A percentile compares a stretch with the other conserved stretches of the same genome.
These are phyloP conservation scores for Solanum chacoense DNA, from an alignment of 305 asterid species.

Conservation along the genomic window DNA sequence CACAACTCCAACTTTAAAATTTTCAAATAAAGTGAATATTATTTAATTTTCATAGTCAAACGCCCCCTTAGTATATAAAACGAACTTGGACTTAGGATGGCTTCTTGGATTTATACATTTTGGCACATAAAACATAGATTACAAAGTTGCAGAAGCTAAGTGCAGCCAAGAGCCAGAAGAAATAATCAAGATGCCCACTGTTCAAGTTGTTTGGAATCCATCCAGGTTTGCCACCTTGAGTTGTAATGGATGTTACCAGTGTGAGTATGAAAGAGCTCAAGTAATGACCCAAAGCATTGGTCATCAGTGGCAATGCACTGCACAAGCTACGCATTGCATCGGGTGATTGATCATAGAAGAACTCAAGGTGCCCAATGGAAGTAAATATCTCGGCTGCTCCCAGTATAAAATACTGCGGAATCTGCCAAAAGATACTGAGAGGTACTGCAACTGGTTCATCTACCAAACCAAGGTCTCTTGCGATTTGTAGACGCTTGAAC, in stretches of 20 bases:
- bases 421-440: background rate
- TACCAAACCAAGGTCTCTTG: background rate
- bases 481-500: background rate
- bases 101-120: background rate
- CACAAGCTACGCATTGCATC: background rate
- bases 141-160: background rate
- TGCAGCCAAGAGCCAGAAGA: background rate
- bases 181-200: background rate
- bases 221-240: background rate
- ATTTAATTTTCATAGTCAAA: background rate
- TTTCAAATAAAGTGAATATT: no score
- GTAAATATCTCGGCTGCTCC: background rate
- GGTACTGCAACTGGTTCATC: background rate
- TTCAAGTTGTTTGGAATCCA: background rate
- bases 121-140: background rate
- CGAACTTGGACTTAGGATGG: background rate
- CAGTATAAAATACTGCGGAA: background rate
- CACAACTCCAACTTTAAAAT: background rate
- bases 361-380: background rate
- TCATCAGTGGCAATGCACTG: background rate
- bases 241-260: background rate
- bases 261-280: background rate
- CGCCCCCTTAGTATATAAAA: background rate
- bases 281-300: background rate
- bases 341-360: background rate